These are phyloP conservation scores for Leccinum ochraceum DNA, from an alignment of 768 basidiomycete genomes.

Conservation along the genomic window DNA sequence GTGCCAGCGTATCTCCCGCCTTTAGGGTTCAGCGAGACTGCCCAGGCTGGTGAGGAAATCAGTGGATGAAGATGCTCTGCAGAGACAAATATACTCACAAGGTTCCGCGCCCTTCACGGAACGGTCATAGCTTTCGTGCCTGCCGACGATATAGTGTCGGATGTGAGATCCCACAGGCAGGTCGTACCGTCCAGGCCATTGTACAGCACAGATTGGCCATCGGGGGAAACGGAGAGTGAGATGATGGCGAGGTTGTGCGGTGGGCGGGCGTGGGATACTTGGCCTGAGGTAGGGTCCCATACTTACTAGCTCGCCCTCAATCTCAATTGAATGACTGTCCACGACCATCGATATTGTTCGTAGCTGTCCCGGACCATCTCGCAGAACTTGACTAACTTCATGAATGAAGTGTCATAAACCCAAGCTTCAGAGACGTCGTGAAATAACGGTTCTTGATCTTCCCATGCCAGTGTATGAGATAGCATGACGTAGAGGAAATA, in stretches of 20 bases:
- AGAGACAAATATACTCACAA: slow-evolving; percentile 47
- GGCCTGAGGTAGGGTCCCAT: slow-evolving; percentile 68
- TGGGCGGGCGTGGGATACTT: slow-evolving; percentile 58
- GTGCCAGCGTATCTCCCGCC: slow-evolving; percentile 74
- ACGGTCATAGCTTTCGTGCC: slow-evolving; percentile 72
- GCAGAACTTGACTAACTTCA: too few species aligned
- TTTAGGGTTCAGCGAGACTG: slow-evolving; percentile 77
- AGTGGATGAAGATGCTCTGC: slow-evolving; percentile 1
- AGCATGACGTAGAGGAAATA: too few species aligned
- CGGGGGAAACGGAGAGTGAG: slow-evolving; percentile 70
- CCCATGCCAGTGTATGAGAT: too few species aligned
- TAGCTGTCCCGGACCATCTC: too few species aligned
- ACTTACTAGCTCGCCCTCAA: too few species aligned
- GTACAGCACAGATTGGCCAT: slow-evolving; percentile 67
- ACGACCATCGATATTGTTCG: too few species aligned
- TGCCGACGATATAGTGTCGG: slow-evolving; percentile 56
- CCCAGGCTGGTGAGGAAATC: slow-evolving; percentile 60
- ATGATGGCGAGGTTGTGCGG: slow-evolving; percentile 87
- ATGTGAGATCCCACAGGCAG: slow-evolving; percentile 67
- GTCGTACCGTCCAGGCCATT: slow-evolving; percentile 88
- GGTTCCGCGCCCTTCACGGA: slow-evolving; percentile 57
- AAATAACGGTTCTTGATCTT: too few species aligned
- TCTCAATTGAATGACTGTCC: too few species aligned
- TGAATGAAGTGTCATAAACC: too few species aligned
- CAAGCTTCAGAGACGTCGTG: too few species aligned